Evolutionary conservation across 805 yeast genomes (phyloP).

Genomic region (Pichia deserticola): DNA sequence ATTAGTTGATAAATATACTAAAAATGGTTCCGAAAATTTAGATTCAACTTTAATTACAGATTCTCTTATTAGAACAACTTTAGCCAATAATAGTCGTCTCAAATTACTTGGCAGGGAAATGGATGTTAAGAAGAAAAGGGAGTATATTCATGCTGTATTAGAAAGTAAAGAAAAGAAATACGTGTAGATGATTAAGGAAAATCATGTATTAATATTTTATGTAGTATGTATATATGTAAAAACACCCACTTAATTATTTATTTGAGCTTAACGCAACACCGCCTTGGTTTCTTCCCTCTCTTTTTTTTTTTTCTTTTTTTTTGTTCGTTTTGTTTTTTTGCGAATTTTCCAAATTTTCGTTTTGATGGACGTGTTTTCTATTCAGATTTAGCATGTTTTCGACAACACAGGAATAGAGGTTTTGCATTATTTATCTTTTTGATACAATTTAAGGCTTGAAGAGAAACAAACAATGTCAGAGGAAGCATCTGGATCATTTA

Average conservation of each 20-base stretch:
- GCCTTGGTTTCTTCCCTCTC: too few relatives aligned
- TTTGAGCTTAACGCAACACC: too few relatives aligned
- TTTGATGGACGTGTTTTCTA: too few relatives aligned
- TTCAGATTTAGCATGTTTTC: too few relatives aligned
- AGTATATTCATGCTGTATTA: slow-evolving; percentile 26
- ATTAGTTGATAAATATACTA: slow-evolving; percentile 3
- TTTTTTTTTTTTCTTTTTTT: too few relatives aligned
- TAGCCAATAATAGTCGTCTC: slow-evolving; percentile 41
- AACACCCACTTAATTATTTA: too few relatives aligned
- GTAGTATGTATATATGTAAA: background rate
- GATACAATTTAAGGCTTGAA: background rate
- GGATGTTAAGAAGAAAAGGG: slow-evolving; percentile 34
- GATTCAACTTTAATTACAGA: slow-evolving; percentile 2
- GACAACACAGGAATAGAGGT: background rate
- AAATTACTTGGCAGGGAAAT: slow-evolving; percentile 41
- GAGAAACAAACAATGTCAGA: background rate
- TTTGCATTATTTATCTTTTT: too few relatives aligned
- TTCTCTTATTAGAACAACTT: slow-evolving; percentile 16
- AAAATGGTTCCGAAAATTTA: background rate
- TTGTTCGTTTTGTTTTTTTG: too few relatives aligned
- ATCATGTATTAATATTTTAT: background rate
- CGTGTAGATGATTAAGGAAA: background rate
- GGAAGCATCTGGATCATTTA: background rate
- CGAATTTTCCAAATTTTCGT: too few relatives aligned
- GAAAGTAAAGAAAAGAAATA: slow-evolving; percentile 7